Evolutionary conservation across 2,329 filamentous ascomycete species (phyloP).

Genomic region (Tolypocladium nubicola): DNA sequence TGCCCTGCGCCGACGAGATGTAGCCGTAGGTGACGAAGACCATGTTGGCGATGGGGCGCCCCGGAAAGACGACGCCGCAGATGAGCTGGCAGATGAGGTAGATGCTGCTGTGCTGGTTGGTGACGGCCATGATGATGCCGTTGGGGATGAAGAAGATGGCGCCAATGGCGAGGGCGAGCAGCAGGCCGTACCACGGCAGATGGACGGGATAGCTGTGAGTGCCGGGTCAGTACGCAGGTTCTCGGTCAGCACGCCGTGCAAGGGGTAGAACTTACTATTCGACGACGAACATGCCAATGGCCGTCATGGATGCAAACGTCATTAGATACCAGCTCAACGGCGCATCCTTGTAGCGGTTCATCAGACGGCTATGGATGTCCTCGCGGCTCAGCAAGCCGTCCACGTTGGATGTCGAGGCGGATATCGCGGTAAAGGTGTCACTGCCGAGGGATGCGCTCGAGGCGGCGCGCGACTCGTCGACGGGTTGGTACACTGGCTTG

Average conservation of each 20-base stretch:
- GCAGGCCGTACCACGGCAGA: constrained; percentile 76
- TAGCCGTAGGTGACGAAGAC: constrained; percentile 88
- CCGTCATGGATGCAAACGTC: constrained; percentile 66
- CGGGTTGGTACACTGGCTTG: constrained; percentile 42
- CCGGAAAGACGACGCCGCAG: constrained; percentile 72
- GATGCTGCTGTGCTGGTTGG: constrained; percentile 79
- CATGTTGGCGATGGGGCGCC: constrained; percentile 83
- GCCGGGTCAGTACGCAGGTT: background rate
- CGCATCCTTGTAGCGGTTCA: constrained; percentile 73
- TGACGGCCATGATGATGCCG: constrained; percentile 87
- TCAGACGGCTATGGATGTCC: constrained; percentile 75
- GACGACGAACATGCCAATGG: constrained; percentile 72
- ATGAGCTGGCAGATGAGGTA: constrained; percentile 81
- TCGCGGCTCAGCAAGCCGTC: constrained; percentile 57
- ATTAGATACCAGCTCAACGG: constrained; percentile 72
- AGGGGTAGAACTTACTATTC: constrained; percentile 55
- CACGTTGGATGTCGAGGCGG: constrained; percentile 27
- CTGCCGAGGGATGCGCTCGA: constrained; percentile 9
- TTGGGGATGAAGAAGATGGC: constrained; percentile 80
- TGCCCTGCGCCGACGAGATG: constrained; percentile 78
- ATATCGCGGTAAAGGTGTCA: constrained; percentile 11
- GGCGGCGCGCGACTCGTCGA: constrained; percentile 21
- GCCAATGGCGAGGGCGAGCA: constrained; percentile 69
- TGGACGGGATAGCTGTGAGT: constrained; percentile 60
- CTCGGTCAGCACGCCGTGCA: background rate